These are phyloP conservation scores for Wolfiporia cocos DNA, from an alignment of 1,284 basidiomycete genomes.

Conservation along the genomic window DNA sequence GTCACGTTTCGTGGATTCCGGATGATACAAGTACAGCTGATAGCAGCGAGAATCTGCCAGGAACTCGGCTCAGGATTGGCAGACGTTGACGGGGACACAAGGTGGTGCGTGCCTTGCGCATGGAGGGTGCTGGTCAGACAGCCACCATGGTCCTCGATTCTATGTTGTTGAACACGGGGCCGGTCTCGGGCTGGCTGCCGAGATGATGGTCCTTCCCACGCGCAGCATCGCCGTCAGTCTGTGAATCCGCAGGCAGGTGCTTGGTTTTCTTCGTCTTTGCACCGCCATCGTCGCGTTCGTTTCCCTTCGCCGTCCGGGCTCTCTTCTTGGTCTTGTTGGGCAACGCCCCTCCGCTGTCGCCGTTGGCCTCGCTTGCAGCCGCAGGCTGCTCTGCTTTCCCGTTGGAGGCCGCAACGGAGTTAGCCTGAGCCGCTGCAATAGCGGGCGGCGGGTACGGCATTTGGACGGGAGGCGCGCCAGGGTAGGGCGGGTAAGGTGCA, in stretches of 20 bases:
- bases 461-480: slow-evolving; percentile 20
- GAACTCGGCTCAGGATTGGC: slow-evolving; percentile 1
- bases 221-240: slow-evolving; percentile 9
- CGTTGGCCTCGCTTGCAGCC: slow-evolving; percentile 16
- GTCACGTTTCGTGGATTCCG: no score
- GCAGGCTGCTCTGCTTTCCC: slow-evolving; percentile 14
- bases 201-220: slow-evolving; percentile 10
- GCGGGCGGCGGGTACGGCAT: slow-evolving; percentile 20
- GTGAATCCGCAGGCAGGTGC: slow-evolving; percentile 8
- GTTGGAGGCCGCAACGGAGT: slow-evolving; percentile 7
- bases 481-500: slow-evolving; percentile 20
- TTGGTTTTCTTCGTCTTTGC: slow-evolving; percentile 31
- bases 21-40: neutral
- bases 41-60: neutral
- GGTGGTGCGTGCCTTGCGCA: slow-evolving; percentile 1
- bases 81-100: slow-evolving; percentile 2
- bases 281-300: slow-evolving; percentile 24
- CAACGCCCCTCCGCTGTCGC: slow-evolving; percentile 5
- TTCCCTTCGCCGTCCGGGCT: slow-evolving; percentile 14
- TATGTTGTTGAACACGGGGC: slow-evolving; percentile 2
- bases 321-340: neutral
- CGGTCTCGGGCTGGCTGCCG: slow-evolving; percentile 1
- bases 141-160: slow-evolving; percentile 7
- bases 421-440: slow-evolving; percentile 12
- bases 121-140: slow-evolving; percentile 1